These are phyloP conservation scores for Collybiopsis confluens DNA, from an alignment of 768 basidiomycete species.

Conservation along the genomic window DNA sequence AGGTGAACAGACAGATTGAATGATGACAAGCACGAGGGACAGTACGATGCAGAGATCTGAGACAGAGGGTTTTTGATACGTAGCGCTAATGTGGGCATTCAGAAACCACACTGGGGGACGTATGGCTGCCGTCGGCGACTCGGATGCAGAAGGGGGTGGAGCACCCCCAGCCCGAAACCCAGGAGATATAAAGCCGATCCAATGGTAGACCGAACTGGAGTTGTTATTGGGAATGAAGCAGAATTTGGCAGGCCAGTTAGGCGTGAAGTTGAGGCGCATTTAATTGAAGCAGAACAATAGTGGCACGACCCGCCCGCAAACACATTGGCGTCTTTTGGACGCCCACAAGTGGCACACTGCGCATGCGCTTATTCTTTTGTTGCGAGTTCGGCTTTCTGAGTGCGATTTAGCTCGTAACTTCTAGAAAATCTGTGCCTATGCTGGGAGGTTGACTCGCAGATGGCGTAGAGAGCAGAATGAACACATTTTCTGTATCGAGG, in stretches of 20 bases:
- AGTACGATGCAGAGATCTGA: neutral
- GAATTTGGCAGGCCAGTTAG: neutral
- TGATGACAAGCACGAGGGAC: conserved; percentile 1
- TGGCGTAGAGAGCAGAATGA: neutral
- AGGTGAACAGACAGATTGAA: neutral
- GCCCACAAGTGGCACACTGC: no score
- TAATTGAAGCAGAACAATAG: neutral
- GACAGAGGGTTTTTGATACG: no score
- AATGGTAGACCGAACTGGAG: neutral
- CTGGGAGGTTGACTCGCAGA: neutral
- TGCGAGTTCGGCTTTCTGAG: no score
- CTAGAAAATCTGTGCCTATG: no score
- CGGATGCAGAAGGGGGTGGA: neutral
- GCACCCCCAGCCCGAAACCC: neutral
- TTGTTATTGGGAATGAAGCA: neutral
- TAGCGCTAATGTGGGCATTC: no score
- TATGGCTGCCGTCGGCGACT: neutral
- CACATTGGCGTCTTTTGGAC: no score
- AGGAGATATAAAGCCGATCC: neutral
- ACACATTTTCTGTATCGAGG: neutral
- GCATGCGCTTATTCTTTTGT: no score
- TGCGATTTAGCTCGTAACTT: no score
- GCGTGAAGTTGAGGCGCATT: neutral
- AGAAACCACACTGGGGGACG: neutral
- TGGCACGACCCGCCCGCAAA: no score